Evolutionary conservation across 208 protist genomes (phyloP), one percentile per base, ranked within the genome.

Genomic region (Leishmania mexicana): DNA sequence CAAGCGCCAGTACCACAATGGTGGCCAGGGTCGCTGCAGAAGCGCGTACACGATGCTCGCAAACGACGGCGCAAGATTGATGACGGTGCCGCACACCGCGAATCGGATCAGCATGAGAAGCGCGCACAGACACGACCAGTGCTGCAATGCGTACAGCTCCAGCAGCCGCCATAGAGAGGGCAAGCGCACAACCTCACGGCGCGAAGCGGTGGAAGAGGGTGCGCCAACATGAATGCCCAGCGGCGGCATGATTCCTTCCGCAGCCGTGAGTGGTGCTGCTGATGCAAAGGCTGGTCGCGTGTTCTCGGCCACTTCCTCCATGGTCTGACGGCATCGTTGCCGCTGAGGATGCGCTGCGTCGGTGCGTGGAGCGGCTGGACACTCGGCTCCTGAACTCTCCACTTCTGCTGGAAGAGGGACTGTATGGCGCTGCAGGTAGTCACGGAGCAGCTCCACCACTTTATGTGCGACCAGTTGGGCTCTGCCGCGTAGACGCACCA

Each of bases 21-120:
- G 83, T 42, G 88, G 83, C 90, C 87, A 90, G 0, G 90, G 90
- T 5, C 83, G 80, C 45, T 70, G 82, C 76, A 88, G 70, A 68
- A 89, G 82, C 21, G 70, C 83, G 82, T 89, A 89, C 11, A 84
- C 70, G 21, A 88, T 62, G 28, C 74, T 74, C 0, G 81, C 81
- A 19, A 92, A 65, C 6, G 88, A 91, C 40, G 87, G 85, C 1
- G 86, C 21, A 38, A 93, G 74, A 73, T 90, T 89, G 31, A 85
- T 51, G 35, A 86, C 62, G 1, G 88, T 90, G 35, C 86, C 85
- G 35, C 84, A 84, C 47, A 92, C 35, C 58, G 86, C 85, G 60
- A 86, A 93, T 45, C 89, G 89, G 49, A 92, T 28, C 47, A 89
- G 71, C 58, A 87, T 82, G 11, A 84, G 57, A 54, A 93, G 53